Conservation (phyloP, 1,284 basidiomycete genomes). For the Gastroboletus turbinatus region DNA sequence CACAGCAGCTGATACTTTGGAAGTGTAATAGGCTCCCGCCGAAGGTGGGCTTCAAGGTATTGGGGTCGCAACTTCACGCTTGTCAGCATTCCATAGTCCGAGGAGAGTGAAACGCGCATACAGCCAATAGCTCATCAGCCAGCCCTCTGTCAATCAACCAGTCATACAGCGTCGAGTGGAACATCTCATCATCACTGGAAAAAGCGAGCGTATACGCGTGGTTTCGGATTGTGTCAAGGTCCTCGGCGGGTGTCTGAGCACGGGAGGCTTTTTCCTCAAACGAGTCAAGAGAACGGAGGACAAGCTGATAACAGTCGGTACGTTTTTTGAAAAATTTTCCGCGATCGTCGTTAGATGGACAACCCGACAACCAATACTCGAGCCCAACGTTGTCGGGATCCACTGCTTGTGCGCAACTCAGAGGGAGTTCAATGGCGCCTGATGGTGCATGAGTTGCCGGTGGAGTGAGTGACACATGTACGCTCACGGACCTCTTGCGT, state of each 20-base stretch:
- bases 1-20: slow-evolving; percentile 90
- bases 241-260: slow-evolving; percentile 39
- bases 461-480: neutral
- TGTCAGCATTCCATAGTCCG: slow-evolving; percentile 8
- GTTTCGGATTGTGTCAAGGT: slow-evolving; percentile 64
- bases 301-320: slow-evolving; percentile 77
- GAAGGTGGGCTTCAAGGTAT: slow-evolving; percentile 87
- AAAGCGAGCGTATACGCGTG: slow-evolving; percentile 85
- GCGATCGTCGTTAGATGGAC: slow-evolving; percentile 62
- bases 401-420: slow-evolving; percentile 79
- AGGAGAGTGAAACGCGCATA: slow-evolving; percentile 36
- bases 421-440: slow-evolving; percentile 86
- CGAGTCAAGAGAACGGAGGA: slow-evolving; percentile 77
- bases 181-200: slow-evolving; percentile 84
- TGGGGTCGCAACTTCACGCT: slow-evolving; percentile 72
- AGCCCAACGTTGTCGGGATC: slow-evolving; percentile 79
- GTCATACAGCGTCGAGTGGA: slow-evolving; percentile 93
- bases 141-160: slow-evolving; percentile 83
- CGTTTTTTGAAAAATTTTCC: slow-evolving; percentile 61
- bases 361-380: slow-evolving; percentile 75
- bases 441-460: slow-evolving; percentile 7
- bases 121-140: slow-evolving; percentile 89
- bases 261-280: slow-evolving; percentile 66
- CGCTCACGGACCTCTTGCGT: slow-evolving; percentile 63
- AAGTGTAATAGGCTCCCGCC: slow-evolving; percentile 76